Evolutionary conservation across 257 asterid species (phyloP).

Genomic region (Przewalskia tangutica): DNA sequence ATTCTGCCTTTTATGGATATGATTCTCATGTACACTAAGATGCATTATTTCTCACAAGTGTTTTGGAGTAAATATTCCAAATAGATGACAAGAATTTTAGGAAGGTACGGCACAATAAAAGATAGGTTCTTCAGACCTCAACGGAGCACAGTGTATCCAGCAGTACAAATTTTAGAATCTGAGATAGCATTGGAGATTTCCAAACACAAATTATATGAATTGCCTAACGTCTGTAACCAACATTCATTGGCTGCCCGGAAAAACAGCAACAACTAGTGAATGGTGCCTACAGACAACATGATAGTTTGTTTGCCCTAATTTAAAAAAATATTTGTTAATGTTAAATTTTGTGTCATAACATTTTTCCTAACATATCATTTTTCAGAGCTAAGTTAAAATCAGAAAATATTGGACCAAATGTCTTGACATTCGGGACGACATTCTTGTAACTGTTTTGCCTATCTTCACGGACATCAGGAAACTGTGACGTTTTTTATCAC

Average conservation of each 20-base stretch:
- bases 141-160: background rate
- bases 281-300: background rate
- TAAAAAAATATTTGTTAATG: no score
- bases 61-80: background rate
- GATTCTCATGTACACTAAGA: background rate
- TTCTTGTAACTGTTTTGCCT: no score
- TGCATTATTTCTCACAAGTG: background rate
- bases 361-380: no score
- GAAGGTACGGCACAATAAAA: background rate
- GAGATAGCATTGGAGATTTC: background rate
- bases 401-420: no score
- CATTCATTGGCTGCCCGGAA: constrained; percentile 33
- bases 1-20: background rate
- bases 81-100: background rate
- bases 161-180: background rate
- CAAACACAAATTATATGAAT: background rate
- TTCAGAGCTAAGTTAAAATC: no score
- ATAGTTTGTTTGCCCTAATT: background rate
- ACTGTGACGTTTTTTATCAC: no score
- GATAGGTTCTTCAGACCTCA: background rate
- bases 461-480: no score
- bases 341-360: no score
- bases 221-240: constrained; percentile 13
- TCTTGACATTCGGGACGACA: no score
- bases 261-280: constrained; percentile 15